Conservation (phyloP, 2,329 filamentous ascomycete species). For the Epichloe brachyelytri region DNA sequence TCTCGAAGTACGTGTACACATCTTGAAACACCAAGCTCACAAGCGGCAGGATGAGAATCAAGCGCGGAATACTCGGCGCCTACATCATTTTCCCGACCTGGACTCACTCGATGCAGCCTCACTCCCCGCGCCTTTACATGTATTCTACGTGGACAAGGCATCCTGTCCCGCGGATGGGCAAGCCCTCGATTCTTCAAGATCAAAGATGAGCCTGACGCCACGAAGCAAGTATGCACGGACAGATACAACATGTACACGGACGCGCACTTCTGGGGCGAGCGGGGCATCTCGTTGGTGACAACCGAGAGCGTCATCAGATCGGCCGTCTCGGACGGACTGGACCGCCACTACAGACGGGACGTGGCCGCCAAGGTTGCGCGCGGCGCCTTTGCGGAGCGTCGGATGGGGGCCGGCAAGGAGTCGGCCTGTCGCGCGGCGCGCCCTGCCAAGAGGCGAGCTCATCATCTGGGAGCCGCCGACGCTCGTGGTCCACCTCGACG, state of each 20-base stretch:
- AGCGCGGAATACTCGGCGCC: too few relatives aligned
- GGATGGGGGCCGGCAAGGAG: not conserved
- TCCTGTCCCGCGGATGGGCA: not conserved
- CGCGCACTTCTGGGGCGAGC: not conserved
- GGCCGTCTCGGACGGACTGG: not conserved
- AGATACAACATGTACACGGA: not conserved
- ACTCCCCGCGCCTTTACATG: not conserved
- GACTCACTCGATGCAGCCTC: too few relatives aligned
- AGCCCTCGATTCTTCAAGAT: too few relatives aligned
- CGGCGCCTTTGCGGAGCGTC: not conserved
- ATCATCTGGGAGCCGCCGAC: not conserved
- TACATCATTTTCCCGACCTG: too few relatives aligned
- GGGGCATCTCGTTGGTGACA: not conserved
- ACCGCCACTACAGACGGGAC: not conserved
- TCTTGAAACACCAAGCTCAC: too few relatives aligned
- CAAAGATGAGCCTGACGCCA: not conserved
- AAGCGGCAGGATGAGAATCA: too few relatives aligned
- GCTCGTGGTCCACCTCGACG: not conserved
- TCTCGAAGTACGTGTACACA: too few relatives aligned
- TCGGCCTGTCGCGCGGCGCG: not conserved
- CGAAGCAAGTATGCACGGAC: not conserved
- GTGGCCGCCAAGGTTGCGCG: not conserved
- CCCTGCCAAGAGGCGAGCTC: not conserved
- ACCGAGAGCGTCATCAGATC: not conserved
- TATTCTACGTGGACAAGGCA: not conserved